Base-by-base conservation (phyloP, 169 alveolate genomes). In the Plasmodium relictum region DNA sequence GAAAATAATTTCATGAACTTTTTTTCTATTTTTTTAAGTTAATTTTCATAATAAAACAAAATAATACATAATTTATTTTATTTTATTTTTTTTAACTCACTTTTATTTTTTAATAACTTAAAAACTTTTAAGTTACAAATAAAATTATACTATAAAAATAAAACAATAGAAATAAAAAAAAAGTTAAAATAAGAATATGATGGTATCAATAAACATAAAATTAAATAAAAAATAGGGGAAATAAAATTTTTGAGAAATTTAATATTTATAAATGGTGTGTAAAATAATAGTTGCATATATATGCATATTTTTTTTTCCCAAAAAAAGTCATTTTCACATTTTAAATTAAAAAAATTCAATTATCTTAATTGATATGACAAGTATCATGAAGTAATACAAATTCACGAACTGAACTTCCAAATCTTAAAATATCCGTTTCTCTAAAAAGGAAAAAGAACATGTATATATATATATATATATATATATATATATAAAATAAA, bases 381-480 rank as follows among this genome's bases (percentile, higher is more conserved):
- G 65, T 20, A 42, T 76, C 89, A 26, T 76, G 76, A 16, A 76
- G 74, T 63, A 76, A 42, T 41, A 76, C 89, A 63, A 44, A 76
- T 63, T 76, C 89, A 14, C 76, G 56, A 12, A 50, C 76, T 63
- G 89, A 76, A 63, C 63, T 63, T n/a, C 89, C 89, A 76, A 76
- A 76, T 50, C 76, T 65, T 48, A 76, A 56, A 7, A 76, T 31
- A 41, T 76, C 89, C 6, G 78, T 63, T 63, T 63, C 78, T 76
- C 89, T 76, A 24, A 12, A 50, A 48, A 24, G 39, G 6, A 20
- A 3, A 56, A 45, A 45, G 12, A 62, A 62, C 7, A 62, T 22
- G 16, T 26, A 10, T 8, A 65, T 37, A 37, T 16, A 59, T 24
- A 59, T 24, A 16, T 24, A 18, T 18, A 56, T 18, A 56, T 18